Conservation (phyloP, 495 filamentous ascomycete genomes). For the Platismatia glauca region DNA sequence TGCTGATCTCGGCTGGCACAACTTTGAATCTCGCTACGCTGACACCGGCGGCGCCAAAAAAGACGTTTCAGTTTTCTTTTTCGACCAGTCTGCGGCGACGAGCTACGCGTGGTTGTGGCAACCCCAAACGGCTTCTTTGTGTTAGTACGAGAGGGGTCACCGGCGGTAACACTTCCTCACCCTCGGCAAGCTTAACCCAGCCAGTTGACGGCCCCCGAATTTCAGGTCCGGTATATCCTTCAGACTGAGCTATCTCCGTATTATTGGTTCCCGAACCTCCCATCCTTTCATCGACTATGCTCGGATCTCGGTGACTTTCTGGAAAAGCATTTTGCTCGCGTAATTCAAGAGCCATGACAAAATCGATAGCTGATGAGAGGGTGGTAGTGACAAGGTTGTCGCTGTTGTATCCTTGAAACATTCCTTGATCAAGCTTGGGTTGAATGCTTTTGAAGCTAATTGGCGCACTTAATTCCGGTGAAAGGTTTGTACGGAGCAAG, state of each 20-base stretch:
- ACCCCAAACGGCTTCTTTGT: not conserved
- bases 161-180: not conserved
- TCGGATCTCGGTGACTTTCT: conserved; percentile 4
- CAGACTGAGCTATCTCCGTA: not conserved
- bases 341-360: not conserved
- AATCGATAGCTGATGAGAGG: conserved; percentile 6
- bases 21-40: not conserved
- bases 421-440: conserved; percentile 2
- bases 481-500: conserved; percentile 3
- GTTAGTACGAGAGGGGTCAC: not conserved
- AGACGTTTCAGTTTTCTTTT: not conserved
- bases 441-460: conserved; percentile 7
- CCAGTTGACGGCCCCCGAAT: not conserved
- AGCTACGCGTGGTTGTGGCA: not conserved
- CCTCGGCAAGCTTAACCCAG: not conserved
- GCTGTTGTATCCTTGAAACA: not conserved
- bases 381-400: not conserved
- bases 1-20: not conserved
- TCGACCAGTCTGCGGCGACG: not conserved
- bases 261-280: not conserved
- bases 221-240: not conserved
- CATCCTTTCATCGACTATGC: not conserved
- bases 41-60: not conserved
- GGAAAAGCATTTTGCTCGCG: conserved; percentile 4
- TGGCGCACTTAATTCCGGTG: conserved; percentile 8